Conservation (phyloP, 768 basidiomycete genomes). For the Daedaleopsis nitida region DNA sequence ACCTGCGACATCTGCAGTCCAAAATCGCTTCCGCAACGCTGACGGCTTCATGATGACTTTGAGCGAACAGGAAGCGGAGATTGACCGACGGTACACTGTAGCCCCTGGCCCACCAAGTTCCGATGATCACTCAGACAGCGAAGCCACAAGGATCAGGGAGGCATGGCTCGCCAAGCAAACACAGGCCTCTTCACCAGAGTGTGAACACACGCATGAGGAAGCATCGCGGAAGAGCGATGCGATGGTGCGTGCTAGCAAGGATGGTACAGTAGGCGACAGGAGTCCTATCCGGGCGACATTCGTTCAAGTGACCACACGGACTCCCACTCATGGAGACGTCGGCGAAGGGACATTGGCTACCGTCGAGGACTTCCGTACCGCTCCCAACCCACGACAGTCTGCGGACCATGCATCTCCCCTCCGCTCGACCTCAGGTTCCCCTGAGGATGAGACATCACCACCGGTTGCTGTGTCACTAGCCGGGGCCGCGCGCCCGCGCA, state of each 20-base stretch:
- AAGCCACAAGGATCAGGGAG: slow-evolving; percentile 20
- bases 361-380: slow-evolving; percentile 10
- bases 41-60: slow-evolving; percentile 22
- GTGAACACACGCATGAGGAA: background rate
- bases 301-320: background rate
- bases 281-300: slow-evolving; percentile 8
- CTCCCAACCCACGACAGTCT: background rate
- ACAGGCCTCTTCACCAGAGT: background rate
- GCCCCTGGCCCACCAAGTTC: background rate
- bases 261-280: slow-evolving; percentile 4
- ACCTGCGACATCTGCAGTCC: background rate
- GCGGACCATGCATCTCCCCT: background rate
- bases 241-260: slow-evolving; percentile 8
- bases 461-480: slow-evolving; percentile 3
- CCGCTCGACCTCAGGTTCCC: background rate
- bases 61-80: slow-evolving; percentile 25
- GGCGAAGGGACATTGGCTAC: background rate
- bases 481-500: slow-evolving; percentile 14
- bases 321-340: background rate
- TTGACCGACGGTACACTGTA: slow-evolving; percentile 20
- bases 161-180: slow-evolving; percentile 22
- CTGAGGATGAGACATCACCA: background rate
- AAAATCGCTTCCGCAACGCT: slow-evolving; percentile 12
- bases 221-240: slow-evolving; percentile 1
- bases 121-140: slow-evolving; percentile 2